Evolutionary conservation across 208 protist species (phyloP), one percentile per base, ranked within the genome.

Genomic region (Trypanosomatidae sp.): DNA sequence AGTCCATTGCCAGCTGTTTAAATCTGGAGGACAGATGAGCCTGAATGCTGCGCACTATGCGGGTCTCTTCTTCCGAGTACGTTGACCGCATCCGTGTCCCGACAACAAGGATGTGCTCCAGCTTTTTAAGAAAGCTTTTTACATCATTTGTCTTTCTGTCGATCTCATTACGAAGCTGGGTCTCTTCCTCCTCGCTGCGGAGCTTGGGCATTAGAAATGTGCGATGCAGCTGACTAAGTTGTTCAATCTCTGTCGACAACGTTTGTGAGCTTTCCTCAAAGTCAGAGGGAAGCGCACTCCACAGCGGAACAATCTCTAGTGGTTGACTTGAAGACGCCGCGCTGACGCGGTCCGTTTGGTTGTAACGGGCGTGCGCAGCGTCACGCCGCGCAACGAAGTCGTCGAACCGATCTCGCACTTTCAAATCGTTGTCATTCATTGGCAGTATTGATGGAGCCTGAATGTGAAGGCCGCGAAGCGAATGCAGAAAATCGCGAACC

Each of bases 61-160:
- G 59, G 41, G 73, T 59, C 66, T 94, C 90, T 41, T 96, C 90
- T 22, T 77, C 70, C 33, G 84, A 85, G 41, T 79, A 72, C 0
- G 66, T 62, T 36, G 83, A 75, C n/a, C 76, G 70, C 17, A 77
- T 76, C 13, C 71, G 73, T 41, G 90, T 87, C 15, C 85, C 84
- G 2, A 66, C 71, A n/a, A 88, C 4, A n/a, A 93, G 77, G 64
- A 93, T 73, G 22, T 87, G 79, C 62, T 96, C 90, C 10, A 96
- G 70, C 69, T 86, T 90, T n/a, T 82, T 80, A 3, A 94, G 67
- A 6, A 88, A 62, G n/a, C 64, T 71, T 22, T 88, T 79, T 59
- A 92, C 73, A 0, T 89, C 83, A 2, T 56, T 64, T 3, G 85
- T 71, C 49, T 79, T 62, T 41, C 65, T 71, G 1, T 94, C 91